Evolutionary conservation across 768 basidiomycete genomes (phyloP).

Genomic region (Auricularia heimuer): DNA sequence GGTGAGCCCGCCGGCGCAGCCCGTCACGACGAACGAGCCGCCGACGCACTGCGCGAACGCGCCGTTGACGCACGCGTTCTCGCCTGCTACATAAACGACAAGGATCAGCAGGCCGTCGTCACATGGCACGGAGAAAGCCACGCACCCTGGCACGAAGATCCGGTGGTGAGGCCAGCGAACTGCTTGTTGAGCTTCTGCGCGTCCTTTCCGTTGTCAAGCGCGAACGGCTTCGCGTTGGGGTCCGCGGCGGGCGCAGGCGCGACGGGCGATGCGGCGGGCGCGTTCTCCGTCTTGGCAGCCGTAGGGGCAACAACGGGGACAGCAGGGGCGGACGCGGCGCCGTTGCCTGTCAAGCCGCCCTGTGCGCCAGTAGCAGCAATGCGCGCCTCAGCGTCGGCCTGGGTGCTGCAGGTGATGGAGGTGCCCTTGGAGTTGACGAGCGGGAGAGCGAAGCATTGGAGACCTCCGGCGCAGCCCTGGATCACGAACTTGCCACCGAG

Average conservation of each 20-base stretch:
- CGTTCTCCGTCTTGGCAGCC: not conserved
- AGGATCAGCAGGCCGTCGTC: too few species aligned
- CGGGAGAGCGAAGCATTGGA: conserved; percentile 31
- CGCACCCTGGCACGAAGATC: conserved; percentile 21
- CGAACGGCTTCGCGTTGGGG: conserved; percentile 16
- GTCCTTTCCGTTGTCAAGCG: conserved; percentile 36
- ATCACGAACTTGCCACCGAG: conserved; percentile 36
- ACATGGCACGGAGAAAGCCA: too few species aligned
- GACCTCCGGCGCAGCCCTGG: conserved; percentile 27
- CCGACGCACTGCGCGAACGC: conserved; percentile 47
- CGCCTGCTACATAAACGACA: conserved; percentile 15
- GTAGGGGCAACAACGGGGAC: not conserved
- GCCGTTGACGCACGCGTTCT: conserved; percentile 42
- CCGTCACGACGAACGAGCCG: conserved; percentile 20
- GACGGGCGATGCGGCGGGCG: not conserved
- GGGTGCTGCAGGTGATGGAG: conserved; percentile 41
- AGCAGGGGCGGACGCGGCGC: not conserved
- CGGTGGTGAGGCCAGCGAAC: conserved; percentile 8
- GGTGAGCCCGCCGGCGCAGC: conserved; percentile 21
- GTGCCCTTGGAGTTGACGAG: conserved; percentile 33
- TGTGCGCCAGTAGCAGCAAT: conserved; percentile 36
- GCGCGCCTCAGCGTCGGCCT: conserved; percentile 37
- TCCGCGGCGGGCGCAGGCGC: not conserved
- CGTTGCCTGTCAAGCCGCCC: conserved; percentile 31
- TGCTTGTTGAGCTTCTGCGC: conserved; percentile 37